Base-by-base conservation (phyloP, 164 flowering plant genomes). In the Taxillus chinensis region DNA sequence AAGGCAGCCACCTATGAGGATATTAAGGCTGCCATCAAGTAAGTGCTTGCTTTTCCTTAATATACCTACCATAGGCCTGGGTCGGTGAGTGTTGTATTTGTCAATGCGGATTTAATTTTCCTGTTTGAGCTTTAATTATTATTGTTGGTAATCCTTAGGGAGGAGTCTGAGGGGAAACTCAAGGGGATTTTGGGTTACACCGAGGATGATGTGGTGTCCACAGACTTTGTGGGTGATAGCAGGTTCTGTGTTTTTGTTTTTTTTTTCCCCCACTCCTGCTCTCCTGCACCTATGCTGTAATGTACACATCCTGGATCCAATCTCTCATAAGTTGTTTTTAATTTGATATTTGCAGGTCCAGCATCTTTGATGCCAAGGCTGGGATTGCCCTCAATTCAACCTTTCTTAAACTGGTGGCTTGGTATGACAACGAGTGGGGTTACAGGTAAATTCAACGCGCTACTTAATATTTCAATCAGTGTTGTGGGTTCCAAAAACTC, bases 131-230 rank as follows among this genome's bases (percentile, higher is more conserved):
- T 27, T 27, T 27, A 27, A 27, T 27, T 27, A 27, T 27, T 27
- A 27, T 27, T 27, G 27, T 27, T 27, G 27, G 10, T 43, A 2
- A 43, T 51, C 14, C 51, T 8, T 54, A 87, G 95, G 85, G 87
- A 77, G 74, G 91, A 70, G 61, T 77, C 95, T 39, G 86, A 88
- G 74, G 90, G 90, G 3, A 78, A 78, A 39, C 42, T 87, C 67
- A 86, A 87, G 72, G 89, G 91, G 15, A 84, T 87, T 64, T 64
- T 86, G 74, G 95, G 95, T 9, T 87, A 80, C 81, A 84, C 82
- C 0, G 91, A 87, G 38, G 89, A 87, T 39, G 87, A 83, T 60
- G 72, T 85, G 53, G 89, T 87, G 41, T 85, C 90, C 64, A 73
- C 82, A 0, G 92, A 86, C 78, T 86, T 86, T 65, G 42, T 86